Evolutionary conservation across 2,329 filamentous ascomycete genomes (phyloP).

Genomic region (Spiromastix sp.): DNA sequence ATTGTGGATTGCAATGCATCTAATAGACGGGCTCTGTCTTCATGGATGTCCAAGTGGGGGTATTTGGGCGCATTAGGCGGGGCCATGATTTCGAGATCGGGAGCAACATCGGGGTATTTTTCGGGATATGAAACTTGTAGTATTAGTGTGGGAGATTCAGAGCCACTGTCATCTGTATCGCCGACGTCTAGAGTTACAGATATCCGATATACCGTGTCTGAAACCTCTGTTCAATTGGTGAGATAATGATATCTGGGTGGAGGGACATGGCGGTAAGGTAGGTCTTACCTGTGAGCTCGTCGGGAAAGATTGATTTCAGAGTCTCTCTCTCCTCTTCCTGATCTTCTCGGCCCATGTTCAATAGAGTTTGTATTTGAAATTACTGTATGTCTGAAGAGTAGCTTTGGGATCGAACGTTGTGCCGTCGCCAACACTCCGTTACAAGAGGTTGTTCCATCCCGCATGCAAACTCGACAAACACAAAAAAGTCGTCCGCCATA

Average conservation of each 20-base stretch:
- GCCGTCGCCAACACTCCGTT: too few species aligned
- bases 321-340: conserved; percentile 95
- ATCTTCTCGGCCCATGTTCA: conserved; percentile 56
- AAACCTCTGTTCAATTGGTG: conserved; percentile 55
- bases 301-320: conserved; percentile 94
- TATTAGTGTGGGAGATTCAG: conserved; percentile 58
- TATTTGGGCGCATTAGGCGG: conserved; percentile 61
- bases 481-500: conserved; percentile 1
- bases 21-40: conserved; percentile 68
- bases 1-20: conserved; percentile 62
- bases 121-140: conserved; percentile 85
- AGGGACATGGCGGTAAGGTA: conserved; percentile 4
- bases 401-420: too few species aligned
- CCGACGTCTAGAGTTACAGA: conserved; percentile 70
- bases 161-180: conserved; percentile 51
- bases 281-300: conserved; percentile 75
- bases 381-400: too few species aligned
- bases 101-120: conserved; percentile 79
- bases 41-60: conserved; percentile 64
- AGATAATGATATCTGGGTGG: conserved; percentile 12
- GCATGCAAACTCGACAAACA: conserved; percentile 34
- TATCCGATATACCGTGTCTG: conserved; percentile 80
- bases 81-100: conserved; percentile 66
- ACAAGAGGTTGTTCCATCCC: conserved; percentile 19
- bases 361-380: too few species aligned